These are phyloP conservation scores for Rhodotorula sp. DNA, from an alignment of 1,284 basidiomycete genomes.

Conservation along the genomic window DNA sequence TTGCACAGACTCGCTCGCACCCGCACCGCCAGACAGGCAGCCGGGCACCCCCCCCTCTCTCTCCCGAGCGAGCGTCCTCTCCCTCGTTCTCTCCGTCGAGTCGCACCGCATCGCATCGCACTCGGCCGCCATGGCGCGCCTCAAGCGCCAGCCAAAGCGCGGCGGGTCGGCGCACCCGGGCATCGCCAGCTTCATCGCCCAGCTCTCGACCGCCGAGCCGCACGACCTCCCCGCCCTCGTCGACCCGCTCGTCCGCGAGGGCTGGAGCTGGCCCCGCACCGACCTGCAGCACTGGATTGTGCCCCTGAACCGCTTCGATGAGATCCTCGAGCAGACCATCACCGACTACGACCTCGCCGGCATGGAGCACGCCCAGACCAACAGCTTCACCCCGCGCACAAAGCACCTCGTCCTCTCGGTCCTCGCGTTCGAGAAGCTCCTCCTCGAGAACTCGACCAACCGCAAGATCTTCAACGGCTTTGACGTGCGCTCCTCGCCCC, in stretches of 20 bases:
- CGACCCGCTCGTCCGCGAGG: slow-evolving; percentile 22
- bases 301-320: slow-evolving; percentile 93
- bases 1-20: background rate
- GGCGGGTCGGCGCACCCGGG: slow-evolving; percentile 30
- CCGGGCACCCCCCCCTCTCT: background rate
- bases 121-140: slow-evolving; percentile 17
- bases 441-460: slow-evolving; percentile 97
- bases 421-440: slow-evolving; percentile 79
- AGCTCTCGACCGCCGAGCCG: slow-evolving; percentile 16
- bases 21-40: background rate
- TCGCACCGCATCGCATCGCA: background rate
- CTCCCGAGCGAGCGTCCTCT: background rate
- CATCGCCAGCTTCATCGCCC: slow-evolving; percentile 39
- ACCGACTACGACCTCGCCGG: slow-evolving; percentile 70
- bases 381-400: slow-evolving; percentile 72
- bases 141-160: slow-evolving; percentile 40
- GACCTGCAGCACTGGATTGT: slow-evolving; percentile 96
- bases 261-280: slow-evolving; percentile 93
- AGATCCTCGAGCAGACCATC: slow-evolving; percentile 78
- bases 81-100: background rate
- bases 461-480: slow-evolving; percentile 95
- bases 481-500: slow-evolving; percentile 67
- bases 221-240: slow-evolving; percentile 39
- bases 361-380: slow-evolving; percentile 66
- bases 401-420: slow-evolving; percentile 79